A percentile compares a stretch with the other conserved stretches of the same genome.
Conservation (phyloP, 1,284 basidiomycete species). For the Rhodofomes roseus region DNA sequence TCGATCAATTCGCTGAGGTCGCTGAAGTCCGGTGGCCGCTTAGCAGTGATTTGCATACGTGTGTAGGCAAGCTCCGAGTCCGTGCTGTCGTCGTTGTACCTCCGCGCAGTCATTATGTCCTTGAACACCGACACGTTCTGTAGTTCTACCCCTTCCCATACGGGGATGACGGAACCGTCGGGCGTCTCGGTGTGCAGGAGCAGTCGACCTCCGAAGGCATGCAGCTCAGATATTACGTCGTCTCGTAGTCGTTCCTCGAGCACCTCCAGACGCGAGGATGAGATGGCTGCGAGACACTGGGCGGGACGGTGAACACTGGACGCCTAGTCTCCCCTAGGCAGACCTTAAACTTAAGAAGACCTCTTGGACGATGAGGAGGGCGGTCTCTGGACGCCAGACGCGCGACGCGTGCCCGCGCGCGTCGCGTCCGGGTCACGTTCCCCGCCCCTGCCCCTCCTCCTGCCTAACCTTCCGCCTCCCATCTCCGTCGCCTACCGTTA, state of each 20-base stretch:
- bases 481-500: no score
- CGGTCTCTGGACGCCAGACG: background rate
- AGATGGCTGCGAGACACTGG: conserved; percentile 44
- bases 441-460: no score
- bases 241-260: conserved; percentile 90
- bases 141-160: conserved; percentile 91
- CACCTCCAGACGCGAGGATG: conserved; percentile 80
- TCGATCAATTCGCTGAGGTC: conserved; percentile 79
- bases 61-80: conserved; percentile 78
- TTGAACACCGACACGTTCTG: conserved; percentile 82
- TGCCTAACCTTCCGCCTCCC: background rate
- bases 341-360: no score
- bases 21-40: conserved; percentile 65
- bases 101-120: conserved; percentile 80
- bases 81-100: conserved; percentile 41
- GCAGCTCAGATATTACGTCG: conserved; percentile 85
- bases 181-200: conserved; percentile 88
- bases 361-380: no score
- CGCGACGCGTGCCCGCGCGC: conserved; percentile 1
- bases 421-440: conserved; percentile 1
- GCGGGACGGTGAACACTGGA: no score
- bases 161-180: conserved; percentile 87
- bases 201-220: conserved; percentile 80
- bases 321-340: no score
- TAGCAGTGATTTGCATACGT: conserved; percentile 90